Base-by-base conservation (phyloP, 306 rosid species). In the Quercus cerris region DNA sequence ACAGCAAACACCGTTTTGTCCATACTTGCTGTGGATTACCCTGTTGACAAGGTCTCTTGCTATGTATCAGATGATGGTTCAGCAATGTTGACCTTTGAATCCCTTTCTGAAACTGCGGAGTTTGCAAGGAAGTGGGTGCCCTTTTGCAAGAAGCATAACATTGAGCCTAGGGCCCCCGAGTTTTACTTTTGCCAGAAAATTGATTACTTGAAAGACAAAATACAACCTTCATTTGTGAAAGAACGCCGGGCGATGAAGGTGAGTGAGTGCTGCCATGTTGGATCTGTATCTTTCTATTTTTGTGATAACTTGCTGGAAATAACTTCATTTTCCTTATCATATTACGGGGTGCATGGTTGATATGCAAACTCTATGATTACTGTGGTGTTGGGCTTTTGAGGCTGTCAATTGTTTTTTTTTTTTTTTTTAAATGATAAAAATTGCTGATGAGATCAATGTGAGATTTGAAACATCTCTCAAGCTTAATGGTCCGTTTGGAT, bases 1-100 rank as follows among this genome's bases (percentile, higher is more conserved):
- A 96, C 99, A 11, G 99, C 98, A 81, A 96, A 96, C 87, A 96
- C 99, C 46, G 99, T 96, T 76, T 90, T 96, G 90, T 96, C 99
- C 70, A 96, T 96, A 75, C 98, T 96, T 80, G 30, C 98, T 84
- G 99, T 96, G 83, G 99, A 96, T 82, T 96, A 96, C 84, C 99
- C 99, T 23, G 99, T 95, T n/a, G 98, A 94, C 94, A 94, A 92
- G 91, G 97, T 92, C 81, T 94, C 95, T 62, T 94, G 99, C 93
- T 96, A 96, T 77, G 99, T 96, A 55, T 96, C 99, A 17, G 99
- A 96, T 31, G 99, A 96, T 90, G 99, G 99, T 82, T 96, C 99
- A 13, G 98, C 99, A 69, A 96, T 96, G 99, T 83, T 96, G 85
- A 93, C 98, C 73, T 96, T 96, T 81, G 99, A 96, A 87, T 79